A percentile compares a stretch with the other conserved stretches of the same genome.
Conservation (phyloP, 75 land plant genomes). For the Picea sitchensis region DNA sequence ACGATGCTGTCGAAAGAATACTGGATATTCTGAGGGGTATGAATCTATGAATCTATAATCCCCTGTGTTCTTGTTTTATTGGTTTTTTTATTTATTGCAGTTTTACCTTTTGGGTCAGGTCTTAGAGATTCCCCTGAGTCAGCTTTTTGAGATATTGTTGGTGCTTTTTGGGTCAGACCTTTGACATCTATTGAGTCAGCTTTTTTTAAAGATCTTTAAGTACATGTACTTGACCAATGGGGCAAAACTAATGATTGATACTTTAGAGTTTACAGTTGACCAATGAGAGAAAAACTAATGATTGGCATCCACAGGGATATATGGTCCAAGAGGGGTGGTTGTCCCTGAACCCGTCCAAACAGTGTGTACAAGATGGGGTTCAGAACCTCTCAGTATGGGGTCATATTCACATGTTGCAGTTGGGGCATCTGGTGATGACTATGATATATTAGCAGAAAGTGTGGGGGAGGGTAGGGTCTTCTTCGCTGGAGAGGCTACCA, state of each 20-base stretch:
- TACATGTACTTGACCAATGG: not conserved
- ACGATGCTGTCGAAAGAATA: conserved; percentile 62
- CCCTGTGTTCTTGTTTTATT: not conserved
- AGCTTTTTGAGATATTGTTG: no score
- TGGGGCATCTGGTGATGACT: conserved; percentile 95
- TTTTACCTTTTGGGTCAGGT: not conserved
- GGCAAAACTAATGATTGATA: not conserved
- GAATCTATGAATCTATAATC: not conserved
- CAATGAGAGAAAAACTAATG: not conserved
- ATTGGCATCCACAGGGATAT: conserved; percentile 47
- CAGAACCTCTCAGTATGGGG: conserved; percentile 72
- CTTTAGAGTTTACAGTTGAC: not conserved
- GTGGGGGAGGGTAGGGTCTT: conserved; percentile 80
- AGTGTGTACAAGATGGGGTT: conserved; percentile 91
- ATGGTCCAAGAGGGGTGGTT: conserved; percentile 70
- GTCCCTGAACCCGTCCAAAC: conserved; percentile 95
- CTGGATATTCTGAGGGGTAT: conserved; percentile 59
- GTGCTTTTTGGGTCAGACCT: no score
- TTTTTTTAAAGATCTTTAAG: not conserved
- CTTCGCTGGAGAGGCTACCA: conserved; percentile 97
- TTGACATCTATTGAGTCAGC: no score
- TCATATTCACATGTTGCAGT: conserved; percentile 94
- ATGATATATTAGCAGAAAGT: conserved; percentile 88
- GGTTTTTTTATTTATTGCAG: not conserved
- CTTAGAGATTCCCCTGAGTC: no score